Evolutionary conservation across 202 grass and related monocot species (phyloP).

Genomic region (Dendrocalamus latiflorus): DNA sequence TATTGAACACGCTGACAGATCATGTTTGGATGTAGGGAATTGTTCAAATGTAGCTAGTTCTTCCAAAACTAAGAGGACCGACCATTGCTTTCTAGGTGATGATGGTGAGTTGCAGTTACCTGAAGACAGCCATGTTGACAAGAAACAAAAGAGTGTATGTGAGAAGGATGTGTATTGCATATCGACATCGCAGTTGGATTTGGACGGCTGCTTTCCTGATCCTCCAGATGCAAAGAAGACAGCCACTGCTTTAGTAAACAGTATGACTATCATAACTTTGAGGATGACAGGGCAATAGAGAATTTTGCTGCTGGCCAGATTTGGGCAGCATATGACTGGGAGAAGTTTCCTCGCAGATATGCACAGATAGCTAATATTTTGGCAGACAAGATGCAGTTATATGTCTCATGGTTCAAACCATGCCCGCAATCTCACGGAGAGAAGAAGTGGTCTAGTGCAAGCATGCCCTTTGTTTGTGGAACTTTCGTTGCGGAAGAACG

Average conservation of each 20-base stretch:
- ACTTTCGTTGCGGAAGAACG: constrained; percentile 41
- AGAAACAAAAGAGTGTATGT: constrained; percentile 33
- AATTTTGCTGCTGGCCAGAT: constrained; percentile 53
- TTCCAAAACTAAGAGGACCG: constrained; percentile 30
- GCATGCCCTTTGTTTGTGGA: constrained; percentile 65
- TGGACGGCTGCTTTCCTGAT: constrained; percentile 18
- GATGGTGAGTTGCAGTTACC: neutral
- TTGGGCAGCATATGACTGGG: constrained; percentile 67
- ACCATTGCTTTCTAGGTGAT: constrained; percentile 10
- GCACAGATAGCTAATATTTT: constrained; percentile 44
- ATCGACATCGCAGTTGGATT: constrained; percentile 9
- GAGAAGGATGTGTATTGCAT: constrained; percentile 6
- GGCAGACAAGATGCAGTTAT: constrained; percentile 41
- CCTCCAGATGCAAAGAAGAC: neutral
- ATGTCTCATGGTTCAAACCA: constrained; percentile 65
- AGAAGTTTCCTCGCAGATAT: constrained; percentile 58
- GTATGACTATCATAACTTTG: constrained; percentile 53
- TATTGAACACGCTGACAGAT: neutral
- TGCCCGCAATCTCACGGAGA: constrained; percentile 48
- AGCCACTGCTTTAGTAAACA: constrained; percentile 4
- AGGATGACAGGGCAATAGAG: constrained; percentile 24
- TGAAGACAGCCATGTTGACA: constrained; percentile 17
- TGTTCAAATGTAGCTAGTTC: constrained; percentile 37
- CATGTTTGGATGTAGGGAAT: neutral
- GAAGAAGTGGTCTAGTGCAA: constrained; percentile 47